These are phyloP conservation scores for Phytophthora cajani DNA, from an alignment of 352 stramenopile genomes.

Conservation along the genomic window DNA sequence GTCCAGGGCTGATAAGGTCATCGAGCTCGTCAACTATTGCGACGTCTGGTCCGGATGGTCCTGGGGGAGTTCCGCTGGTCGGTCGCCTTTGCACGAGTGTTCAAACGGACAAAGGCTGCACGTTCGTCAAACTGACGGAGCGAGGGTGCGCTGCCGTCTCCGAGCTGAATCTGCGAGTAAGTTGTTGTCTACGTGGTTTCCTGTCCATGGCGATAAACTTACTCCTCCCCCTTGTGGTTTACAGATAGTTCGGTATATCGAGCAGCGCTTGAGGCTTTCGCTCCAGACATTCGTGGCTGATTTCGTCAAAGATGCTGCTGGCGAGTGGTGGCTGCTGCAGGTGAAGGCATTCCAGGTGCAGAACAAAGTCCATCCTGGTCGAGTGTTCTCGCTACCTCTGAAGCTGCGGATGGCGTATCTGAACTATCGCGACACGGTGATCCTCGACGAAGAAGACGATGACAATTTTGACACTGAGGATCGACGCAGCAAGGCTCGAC, in stretches of 20 bases:
- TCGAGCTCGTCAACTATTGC: conserved; percentile 23
- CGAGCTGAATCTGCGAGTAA: conserved; percentile 74
- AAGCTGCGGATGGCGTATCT: conserved; percentile 59
- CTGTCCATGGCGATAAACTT: no score
- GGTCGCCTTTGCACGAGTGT: conserved; percentile 70
- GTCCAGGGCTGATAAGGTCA: conserved; percentile 16
- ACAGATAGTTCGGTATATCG: conserved; percentile 79
- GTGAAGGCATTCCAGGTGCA: conserved; percentile 80
- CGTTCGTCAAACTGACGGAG: conserved; percentile 85
- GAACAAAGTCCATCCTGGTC: conserved; percentile 39
- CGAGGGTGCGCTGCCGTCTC: conserved; percentile 67
- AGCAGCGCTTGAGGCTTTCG: conserved; percentile 64
- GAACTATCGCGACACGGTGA: conserved; percentile 67
- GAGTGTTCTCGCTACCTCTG: conserved; percentile 48
- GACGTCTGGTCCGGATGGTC: conserved; percentile 10
- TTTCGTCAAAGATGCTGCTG: conserved; percentile 72
- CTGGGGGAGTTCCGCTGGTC: conserved; percentile 39
- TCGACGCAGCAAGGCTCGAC: conserved; percentile 17
- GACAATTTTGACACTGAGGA: conserved; percentile 23
- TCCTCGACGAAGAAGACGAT: conserved; percentile 73
- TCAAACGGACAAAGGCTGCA: conserved; percentile 68
- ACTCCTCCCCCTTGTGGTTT: background rate
- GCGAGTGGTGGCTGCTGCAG: conserved; percentile 81
- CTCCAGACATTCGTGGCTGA: conserved; percentile 74
- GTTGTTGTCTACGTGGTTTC: conserved; percentile 5